These are phyloP conservation scores for Lachancea sp. DNA, from an alignment of 805 yeast genomes.

Conservation along the genomic window DNA sequence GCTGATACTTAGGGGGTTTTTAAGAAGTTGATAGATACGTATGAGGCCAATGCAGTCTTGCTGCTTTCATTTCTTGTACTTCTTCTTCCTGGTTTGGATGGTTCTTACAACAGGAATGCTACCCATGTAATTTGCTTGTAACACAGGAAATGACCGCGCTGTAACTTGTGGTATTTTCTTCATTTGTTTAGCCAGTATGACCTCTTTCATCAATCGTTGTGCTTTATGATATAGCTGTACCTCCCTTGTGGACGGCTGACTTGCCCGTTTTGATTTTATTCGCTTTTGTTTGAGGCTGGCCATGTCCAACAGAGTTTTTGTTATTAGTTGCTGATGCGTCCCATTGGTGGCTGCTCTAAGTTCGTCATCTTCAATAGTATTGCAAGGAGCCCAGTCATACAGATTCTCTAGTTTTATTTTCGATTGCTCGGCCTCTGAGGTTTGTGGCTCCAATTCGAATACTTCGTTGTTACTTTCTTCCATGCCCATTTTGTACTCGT, in stretches of 20 bases:
- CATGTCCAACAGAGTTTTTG: constrained; percentile 42
- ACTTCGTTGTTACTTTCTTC: constrained; percentile 4
- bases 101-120: constrained; percentile 57
- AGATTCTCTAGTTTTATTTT: constrained; percentile 37
- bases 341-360: constrained; percentile 41
- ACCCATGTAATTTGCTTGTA: constrained; percentile 70
- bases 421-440: constrained; percentile 3
- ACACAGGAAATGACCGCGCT: constrained; percentile 52
- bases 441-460: neutral
- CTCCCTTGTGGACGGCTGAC: constrained; percentile 41
- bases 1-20: neutral
- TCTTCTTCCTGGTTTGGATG: constrained; percentile 28
- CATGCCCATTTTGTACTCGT: neutral
- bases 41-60: neutral
- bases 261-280: constrained; percentile 22
- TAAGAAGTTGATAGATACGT: neutral
- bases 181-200: constrained; percentile 35
- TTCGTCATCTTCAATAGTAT: constrained; percentile 46
- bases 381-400: constrained; percentile 45
- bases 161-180: constrained; percentile 28
- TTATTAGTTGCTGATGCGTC: constrained; percentile 38
- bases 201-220: constrained; percentile 41
- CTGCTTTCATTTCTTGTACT: constrained; percentile 18
- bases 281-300: constrained; percentile 47
- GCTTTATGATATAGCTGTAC: constrained; percentile 37